phyloP scores from a whole-genome alignment of 23 red algal genomes.

The Gracilaria domingensis region DNA sequence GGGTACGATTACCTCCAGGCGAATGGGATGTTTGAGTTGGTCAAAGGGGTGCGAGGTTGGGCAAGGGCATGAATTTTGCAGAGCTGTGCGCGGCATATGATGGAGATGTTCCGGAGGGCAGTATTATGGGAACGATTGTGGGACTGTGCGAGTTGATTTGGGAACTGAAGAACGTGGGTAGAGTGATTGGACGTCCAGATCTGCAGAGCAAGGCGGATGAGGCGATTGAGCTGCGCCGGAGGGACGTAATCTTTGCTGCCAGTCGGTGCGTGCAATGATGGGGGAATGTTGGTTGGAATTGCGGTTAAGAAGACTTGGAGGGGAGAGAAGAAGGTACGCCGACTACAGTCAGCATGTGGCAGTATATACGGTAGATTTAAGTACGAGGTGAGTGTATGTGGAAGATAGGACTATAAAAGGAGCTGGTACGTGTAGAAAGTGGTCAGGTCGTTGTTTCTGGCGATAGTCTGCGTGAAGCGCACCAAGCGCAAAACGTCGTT shows the following conservation, averaged over 20 bases:
- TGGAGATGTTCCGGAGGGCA: constrained; percentile 87
- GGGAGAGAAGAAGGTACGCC: too few species aligned
- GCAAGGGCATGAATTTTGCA: constrained; percentile 84
- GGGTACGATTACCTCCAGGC: constrained; percentile 78
- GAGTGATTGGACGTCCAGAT: constrained; percentile 87
- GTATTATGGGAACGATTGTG: constrained; percentile 87
- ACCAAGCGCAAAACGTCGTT: too few species aligned
- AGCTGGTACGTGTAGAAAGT: too few species aligned
- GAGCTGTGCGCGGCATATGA: constrained; percentile 67
- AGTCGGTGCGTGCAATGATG: constrained; percentile 85
- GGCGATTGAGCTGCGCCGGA: constrained; percentile 66
- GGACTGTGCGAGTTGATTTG: constrained; percentile 87
- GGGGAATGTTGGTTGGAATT: background rate
- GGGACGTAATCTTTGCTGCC: constrained; percentile 98
- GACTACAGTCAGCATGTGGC: too few species aligned
- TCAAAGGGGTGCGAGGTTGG: constrained; percentile 81
- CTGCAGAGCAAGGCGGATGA: constrained; percentile 72
- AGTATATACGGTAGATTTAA: too few species aligned
- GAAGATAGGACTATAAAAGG: too few species aligned
- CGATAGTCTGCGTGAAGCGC: too few species aligned
- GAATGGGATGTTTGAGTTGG: constrained; percentile 69
- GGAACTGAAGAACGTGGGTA: constrained; percentile 82
- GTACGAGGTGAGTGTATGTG: too few species aligned
- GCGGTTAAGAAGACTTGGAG: background rate
- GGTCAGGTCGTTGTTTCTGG: too few species aligned